phyloP scores from a whole-genome alignment of 2,329 filamentous ascomycete genomes.

The Hypomyces perniciosus region DNA sequence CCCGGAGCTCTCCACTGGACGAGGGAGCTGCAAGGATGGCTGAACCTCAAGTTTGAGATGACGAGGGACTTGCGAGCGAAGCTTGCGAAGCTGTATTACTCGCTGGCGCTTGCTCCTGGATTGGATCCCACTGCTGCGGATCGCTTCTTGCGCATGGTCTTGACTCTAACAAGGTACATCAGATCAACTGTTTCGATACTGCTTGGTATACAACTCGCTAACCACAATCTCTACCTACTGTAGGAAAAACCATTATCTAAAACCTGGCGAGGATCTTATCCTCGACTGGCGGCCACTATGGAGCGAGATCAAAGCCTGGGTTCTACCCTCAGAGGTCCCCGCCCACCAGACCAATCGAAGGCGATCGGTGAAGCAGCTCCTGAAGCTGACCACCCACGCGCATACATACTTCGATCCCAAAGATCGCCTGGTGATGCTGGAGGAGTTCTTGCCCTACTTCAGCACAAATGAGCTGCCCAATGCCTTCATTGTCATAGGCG shows the following conservation, averaged over 20 bases:
- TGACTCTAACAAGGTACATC: constrained; percentile 82
- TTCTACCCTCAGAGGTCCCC: constrained; percentile 78
- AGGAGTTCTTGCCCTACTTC: constrained; percentile 80
- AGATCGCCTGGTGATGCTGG: constrained; percentile 74
- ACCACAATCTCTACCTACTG: constrained; percentile 4
- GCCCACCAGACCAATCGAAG: constrained; percentile 51
- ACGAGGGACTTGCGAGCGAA: constrained; percentile 75
- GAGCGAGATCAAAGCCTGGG: constrained; percentile 85
- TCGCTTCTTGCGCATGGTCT: constrained; percentile 93
- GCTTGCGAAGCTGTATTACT: constrained; percentile 88
- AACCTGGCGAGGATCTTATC: constrained; percentile 79
- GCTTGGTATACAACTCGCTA: constrained; percentile 7
- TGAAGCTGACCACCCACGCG: constrained; percentile 84
- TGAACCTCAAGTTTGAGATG: constrained; percentile 95
- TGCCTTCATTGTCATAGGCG: constrained; percentile 84
- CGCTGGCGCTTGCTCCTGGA: constrained; percentile 83
- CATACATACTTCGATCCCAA: constrained; percentile 89
- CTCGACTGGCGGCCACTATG: constrained; percentile 92
- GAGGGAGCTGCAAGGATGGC: constrained; percentile 88
- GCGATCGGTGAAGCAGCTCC: constrained; percentile 58
- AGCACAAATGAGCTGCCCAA: constrained; percentile 88
- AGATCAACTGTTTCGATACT: background rate
- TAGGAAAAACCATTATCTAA: constrained; percentile 92
- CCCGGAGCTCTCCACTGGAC: constrained; percentile 96
- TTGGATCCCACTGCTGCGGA: constrained; percentile 77